Base-by-base conservation (phyloP, 2,329 filamentous ascomycete genomes). In the Xylariaceae sp. region DNA sequence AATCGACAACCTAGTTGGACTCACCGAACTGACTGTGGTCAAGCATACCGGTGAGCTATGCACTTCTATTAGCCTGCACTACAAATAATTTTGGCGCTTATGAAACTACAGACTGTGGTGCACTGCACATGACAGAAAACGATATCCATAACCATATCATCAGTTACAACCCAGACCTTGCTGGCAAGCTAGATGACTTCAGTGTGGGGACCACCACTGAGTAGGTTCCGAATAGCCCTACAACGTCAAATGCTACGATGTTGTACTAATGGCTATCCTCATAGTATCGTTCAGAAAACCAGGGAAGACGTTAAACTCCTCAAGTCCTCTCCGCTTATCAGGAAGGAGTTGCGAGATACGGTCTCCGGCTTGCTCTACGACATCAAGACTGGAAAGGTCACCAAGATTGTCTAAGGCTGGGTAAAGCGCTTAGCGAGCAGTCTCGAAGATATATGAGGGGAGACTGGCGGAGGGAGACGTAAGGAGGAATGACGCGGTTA, bases 1-100 rank as follows among this genome's bases (percentile, higher is more conserved):
- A 3, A 44, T 56, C 11, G 53, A 56, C 9, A 44, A 50, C 1
- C 29, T 56, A 7, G 34, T 41, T 4, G 36, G 21, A 1, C 26
- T 56, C 17, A 56, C 44, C 3, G 53, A 56, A 36, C 21, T 56
- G 3, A 56, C 50, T 16, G 53, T 56, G 2, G 41, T 56, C 19
- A 56, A 56, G 16, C 53, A 56, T 33, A 56, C 53, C 6, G 53
- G 33, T 36, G 6, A 9, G 33, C 16, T 16, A 9, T 16, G 6
- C 33, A 6, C 7, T 36, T 6, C n/a, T n/a, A 9, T 6, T 16
- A 7, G 8, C n/a, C 7, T 7, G 8, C n/a, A 7, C 28, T 31
- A 31, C 6, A 36, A 7, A 9, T 36, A 16, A n/a, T n/a, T n/a
- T n/a, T n/a, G n/a, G n/a, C n/a, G n/a, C n/a, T n/a, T n/a, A n/a